A percentile compares a stretch with the other conserved stretches of the same genome.
Evolutionary conservation across 83 land plant species (phyloP).

Genomic region (Diphasiastrum complanatum): DNA sequence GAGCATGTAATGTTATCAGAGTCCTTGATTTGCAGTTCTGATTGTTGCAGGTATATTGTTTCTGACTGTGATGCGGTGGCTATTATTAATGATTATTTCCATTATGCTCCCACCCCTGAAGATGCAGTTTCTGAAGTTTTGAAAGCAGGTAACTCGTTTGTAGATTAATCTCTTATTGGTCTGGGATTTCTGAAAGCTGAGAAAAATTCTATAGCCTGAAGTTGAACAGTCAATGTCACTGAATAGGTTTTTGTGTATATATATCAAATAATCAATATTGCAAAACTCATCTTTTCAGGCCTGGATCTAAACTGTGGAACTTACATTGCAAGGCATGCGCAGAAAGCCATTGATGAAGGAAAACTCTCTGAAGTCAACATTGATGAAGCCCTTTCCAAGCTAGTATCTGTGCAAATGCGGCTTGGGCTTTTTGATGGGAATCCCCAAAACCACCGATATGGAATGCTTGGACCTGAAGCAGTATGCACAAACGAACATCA

Average conservation of each 20-base stretch:
- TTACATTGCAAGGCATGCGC: slow-evolving; percentile 41
- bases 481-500: slow-evolving; percentile 53
- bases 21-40: no score
- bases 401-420: slow-evolving; percentile 46
- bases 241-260: neutral
- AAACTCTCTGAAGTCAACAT: slow-evolving; percentile 51
- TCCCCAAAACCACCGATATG: slow-evolving; percentile 26
- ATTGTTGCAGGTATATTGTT: slow-evolving; percentile 13
- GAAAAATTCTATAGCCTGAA: no score
- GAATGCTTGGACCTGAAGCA: slow-evolving; percentile 36
- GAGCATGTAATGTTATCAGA: no score
- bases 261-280: neutral
- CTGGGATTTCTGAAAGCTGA: slow-evolving; percentile 7
- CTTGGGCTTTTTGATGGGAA: slow-evolving; percentile 66
- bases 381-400: slow-evolving; percentile 52
- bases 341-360: slow-evolving; percentile 40
- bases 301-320: slow-evolving; percentile 70
- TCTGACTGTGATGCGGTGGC: slow-evolving; percentile 11
- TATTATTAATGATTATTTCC: neutral
- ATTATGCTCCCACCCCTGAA: slow-evolving; percentile 7
- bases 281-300: slow-evolving; percentile 32
- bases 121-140: slow-evolving; percentile 9
- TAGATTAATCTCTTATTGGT: neutral
- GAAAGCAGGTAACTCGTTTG: slow-evolving; percentile 2
- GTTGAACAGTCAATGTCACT: neutral